These are phyloP conservation scores for Neocatenulostroma microsporum DNA, from an alignment of 2,329 filamentous ascomycete species.

Conservation along the genomic window DNA sequence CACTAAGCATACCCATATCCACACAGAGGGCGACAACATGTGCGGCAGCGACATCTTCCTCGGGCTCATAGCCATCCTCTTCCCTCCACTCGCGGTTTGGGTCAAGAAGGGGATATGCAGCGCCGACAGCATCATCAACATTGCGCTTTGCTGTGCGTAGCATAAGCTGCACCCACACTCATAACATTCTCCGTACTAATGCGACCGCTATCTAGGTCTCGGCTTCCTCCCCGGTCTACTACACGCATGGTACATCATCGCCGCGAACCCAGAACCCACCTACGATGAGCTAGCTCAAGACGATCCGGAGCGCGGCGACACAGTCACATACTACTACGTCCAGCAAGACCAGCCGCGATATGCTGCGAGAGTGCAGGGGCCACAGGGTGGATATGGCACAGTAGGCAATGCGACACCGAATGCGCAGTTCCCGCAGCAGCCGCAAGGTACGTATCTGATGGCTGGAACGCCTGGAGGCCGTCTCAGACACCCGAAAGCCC, in stretches of 20 bases:
- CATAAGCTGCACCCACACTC: conserved; percentile 3
- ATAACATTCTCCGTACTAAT: too few relatives aligned
- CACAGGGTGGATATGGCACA: conserved; percentile 33
- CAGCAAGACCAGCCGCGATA: conserved; percentile 27
- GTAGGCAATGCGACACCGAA: conserved; percentile 30
- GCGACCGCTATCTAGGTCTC: conserved; percentile 23
- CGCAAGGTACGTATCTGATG: too few relatives aligned
- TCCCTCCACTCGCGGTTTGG: conserved; percentile 61
- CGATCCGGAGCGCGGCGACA: conserved; percentile 48
- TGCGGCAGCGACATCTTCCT: conserved; percentile 55
- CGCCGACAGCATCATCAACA: conserved; percentile 88
- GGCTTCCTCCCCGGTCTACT: conserved; percentile 69
- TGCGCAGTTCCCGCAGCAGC: conserved; percentile 37
- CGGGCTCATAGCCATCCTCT: conserved; percentile 53
- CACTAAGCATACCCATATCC: too few relatives aligned
- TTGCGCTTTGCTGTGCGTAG: conserved; percentile 61
- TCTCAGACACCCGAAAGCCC: too few relatives aligned
- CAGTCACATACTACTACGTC: conserved; percentile 70
- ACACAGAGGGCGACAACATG: too few relatives aligned
- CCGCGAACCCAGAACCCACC: conserved; percentile 69
- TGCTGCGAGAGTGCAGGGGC: too few relatives aligned
- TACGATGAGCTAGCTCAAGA: conserved; percentile 58
- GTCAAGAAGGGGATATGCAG: conserved; percentile 91
- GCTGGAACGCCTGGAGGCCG: too few relatives aligned
- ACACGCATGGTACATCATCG: conserved; percentile 97